A percentile compares a stretch with the other conserved stretches of the same genome.
Evolutionary conservation across 129 eudicot genomes (phyloP).

Genomic region (Heracleum sosnowskyi): DNA sequence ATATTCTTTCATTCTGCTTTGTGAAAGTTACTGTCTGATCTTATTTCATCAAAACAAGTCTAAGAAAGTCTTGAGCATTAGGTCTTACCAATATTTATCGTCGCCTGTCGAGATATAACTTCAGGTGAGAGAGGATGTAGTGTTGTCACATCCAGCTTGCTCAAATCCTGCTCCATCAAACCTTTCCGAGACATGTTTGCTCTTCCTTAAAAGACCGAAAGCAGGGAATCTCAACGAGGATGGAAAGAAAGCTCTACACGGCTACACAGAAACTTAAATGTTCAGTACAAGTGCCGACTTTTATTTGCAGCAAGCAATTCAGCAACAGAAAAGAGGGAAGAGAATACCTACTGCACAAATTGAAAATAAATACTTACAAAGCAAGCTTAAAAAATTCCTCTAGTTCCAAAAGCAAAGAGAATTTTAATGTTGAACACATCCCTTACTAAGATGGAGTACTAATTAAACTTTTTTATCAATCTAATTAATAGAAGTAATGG

Average conservation of each 20-base stretch:
- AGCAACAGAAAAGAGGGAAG: background rate
- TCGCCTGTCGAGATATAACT: constrained; percentile 95
- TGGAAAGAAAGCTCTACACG: background rate
- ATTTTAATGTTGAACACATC: background rate
- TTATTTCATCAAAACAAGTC: background rate
- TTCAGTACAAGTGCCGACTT: background rate
- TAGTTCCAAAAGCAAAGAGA: background rate
- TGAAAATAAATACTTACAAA: background rate
- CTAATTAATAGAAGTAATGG: background rate
- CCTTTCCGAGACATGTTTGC: constrained; percentile 74
- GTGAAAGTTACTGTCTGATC: background rate
- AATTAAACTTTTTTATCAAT: background rate
- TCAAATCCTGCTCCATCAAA: constrained; percentile 80
- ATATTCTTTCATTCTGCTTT: background rate
- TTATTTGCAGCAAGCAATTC: background rate
- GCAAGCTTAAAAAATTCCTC: background rate
- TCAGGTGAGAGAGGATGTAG: constrained; percentile 92
- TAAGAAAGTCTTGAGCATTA: background rate
- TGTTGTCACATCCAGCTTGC: constrained; percentile 73
- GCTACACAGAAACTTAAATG: background rate
- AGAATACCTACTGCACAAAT: background rate
- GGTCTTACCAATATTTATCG: constrained; percentile 72
- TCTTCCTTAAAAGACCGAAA: constrained; percentile 10
- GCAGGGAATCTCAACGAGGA: background rate
- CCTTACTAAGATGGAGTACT: background rate